Conservation (phyloP, 2,329 filamentous ascomycete genomes). For the Ophiostoma fasciatum region DNA sequence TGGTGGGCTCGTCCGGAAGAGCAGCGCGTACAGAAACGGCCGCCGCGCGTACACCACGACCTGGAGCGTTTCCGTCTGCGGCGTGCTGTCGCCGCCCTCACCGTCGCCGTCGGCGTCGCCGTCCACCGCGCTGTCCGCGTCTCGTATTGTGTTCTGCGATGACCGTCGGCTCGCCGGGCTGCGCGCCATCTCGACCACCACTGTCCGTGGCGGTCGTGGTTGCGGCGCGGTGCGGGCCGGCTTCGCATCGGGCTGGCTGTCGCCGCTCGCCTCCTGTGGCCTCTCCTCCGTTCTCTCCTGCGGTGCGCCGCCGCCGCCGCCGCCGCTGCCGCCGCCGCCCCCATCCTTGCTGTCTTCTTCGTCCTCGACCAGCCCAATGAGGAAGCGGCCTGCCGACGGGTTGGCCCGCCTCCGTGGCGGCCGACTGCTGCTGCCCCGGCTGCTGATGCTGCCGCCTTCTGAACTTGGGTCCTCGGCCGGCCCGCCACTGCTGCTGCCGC, state of each 20-base stretch:
- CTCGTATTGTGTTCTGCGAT: constrained; percentile 27
- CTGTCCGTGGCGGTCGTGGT: constrained; percentile 41
- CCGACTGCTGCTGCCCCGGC: too few species aligned
- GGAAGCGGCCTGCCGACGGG: too few species aligned
- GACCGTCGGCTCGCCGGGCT: constrained; percentile 25
- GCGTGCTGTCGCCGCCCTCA: constrained; percentile 15
- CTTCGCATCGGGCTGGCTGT: too few species aligned
- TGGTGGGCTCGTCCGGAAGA: constrained; percentile 33
- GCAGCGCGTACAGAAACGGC: constrained; percentile 64
- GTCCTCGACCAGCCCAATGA: too few species aligned
- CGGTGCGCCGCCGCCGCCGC: not conserved
- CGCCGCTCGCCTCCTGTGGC: too few species aligned
- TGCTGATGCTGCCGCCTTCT: too few species aligned
- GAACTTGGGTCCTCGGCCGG: constrained; percentile 25
- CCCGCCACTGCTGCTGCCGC: constrained; percentile 10
- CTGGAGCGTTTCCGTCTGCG: constrained; percentile 40
- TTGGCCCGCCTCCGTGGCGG: too few species aligned
- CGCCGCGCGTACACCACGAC: constrained; percentile 59
- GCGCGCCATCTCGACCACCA: constrained; percentile 55
- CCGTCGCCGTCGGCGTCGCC: constrained; percentile 14
- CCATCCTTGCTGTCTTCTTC: constrained; percentile 22
- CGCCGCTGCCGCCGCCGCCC: not conserved
- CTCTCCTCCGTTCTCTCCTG: not conserved
- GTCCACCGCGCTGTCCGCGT: constrained; percentile 27
- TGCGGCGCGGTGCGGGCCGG: not conserved